Evolutionary conservation across 2,329 filamentous ascomycete genomes (phyloP), one percentile per base, ranked within the genome.

Genomic region (Chalaropsis ovoidea): DNA sequence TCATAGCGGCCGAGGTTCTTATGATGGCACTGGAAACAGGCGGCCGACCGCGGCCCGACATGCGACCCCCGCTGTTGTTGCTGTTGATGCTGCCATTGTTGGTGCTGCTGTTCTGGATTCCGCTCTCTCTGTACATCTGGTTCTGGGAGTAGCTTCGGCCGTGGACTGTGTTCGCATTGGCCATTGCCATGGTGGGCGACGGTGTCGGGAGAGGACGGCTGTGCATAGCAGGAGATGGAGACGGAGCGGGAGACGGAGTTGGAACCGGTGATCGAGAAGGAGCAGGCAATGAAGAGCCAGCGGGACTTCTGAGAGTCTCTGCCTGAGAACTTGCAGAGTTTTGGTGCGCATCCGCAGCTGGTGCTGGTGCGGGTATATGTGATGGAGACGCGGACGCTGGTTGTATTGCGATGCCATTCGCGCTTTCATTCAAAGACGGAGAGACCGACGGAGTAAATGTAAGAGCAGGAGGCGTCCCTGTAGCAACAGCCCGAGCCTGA

Each of bases 121-220:
- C 19, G 6, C 22, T 31, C 42, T 62, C 35, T 22, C 19, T 31
- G 45, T 58, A 54, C 19, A 39, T 41, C 7, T 67, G 63, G 41
- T 47, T 62, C 11, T 65, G 66, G 13, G 66, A 67, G 43, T 52
- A 65, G 43, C 56, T 65, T 5, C 66, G 66, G n/a, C 61, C 61
- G 7, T 67, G 63, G 11, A 45, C 45, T 13, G n/a, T 13, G 15
- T 17, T 47, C 15, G 27, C 24, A 35, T 35, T 54, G 4, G 39
- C 24, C 63, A 64, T 64, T 17, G 42, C 27, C 39, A 60, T 35
- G 24, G 63, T 35, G 5, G 63, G 66, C 13, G 49, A 45, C 42
- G 63, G 66, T 13, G 49, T 35, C 15, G 65, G 60, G 19, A 58
- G 31, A 41, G 63, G 60, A 52, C 41, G 49, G 17, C 27, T 62